Base-by-base conservation (phyloP, 441 rosid species). In the Eutrema salsugineum region DNA sequence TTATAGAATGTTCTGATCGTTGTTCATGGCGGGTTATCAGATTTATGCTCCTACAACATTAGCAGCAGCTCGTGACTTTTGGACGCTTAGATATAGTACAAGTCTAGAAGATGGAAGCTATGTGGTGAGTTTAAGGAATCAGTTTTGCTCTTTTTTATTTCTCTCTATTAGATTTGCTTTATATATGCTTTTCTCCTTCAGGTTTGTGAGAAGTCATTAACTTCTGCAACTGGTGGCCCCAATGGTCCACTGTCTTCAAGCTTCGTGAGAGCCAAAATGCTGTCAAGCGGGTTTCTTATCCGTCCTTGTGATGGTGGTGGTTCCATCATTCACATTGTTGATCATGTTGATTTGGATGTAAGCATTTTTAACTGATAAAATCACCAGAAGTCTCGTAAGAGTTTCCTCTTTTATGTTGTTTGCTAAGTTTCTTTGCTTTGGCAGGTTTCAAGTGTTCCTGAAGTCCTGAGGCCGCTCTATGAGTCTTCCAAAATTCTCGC, bases 361-460 rank as follows among this genome's bases (percentile, higher is more conserved):
- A 82, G 97, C 54, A 63, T 48, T 16, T 47, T 16, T 9, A 22
- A 43, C 5, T 1, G 3, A 12, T 36, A 6, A 44, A 39, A 3
- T 16, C 62, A 47, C 54, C 11, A 47, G 28, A n/a, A n/a, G 72
- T 43, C 15, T 59, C 53, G 48, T 66, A 53, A 1, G 16, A 48
- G 22, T 19, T 50, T 56, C 46, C 39, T 43, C 40, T 7, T 4
- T 38, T 17, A 35, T 24, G 20, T 22, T 61, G 39, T 24, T 6
- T 63, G 38, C 47, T 58, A 48, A 59, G 14, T 75, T 58, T 66
- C 4, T 27, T 44, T 54, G 36, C 2, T 54, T 28, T 66, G 40
- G n/a, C 58, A 94, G 99, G 96, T 83, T 63, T 90, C 91, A 91
- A 93, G 95, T 43, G 97, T 93, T 64, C 98, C 98, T 42, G 98